Evolutionary conservation across 305 asterid species (phyloP).

Genomic region (Fraxinus sp.): DNA sequence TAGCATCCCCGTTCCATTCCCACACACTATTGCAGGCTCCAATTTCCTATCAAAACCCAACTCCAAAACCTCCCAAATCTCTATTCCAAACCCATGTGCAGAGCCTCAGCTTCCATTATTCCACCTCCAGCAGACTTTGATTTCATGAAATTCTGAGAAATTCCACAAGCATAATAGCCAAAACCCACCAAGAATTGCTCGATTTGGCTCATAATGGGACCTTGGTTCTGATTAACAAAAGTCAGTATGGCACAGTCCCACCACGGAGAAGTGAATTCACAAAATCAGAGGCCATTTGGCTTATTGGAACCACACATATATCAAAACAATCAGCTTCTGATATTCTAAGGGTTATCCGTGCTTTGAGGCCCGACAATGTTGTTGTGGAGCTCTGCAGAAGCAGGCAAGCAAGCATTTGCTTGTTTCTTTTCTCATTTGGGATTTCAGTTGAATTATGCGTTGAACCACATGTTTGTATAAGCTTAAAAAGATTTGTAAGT

Average conservation of each 20-base stretch:
- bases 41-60: slow-evolving; percentile 12
- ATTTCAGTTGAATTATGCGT: not conserved
- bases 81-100: slow-evolving; percentile 11
- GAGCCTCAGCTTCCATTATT: slow-evolving; percentile 37
- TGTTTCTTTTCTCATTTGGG: not conserved
- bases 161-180: slow-evolving; percentile 53
- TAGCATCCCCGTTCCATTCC: slow-evolving; percentile 34
- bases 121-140: slow-evolving; percentile 68
- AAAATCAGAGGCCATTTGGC: slow-evolving; percentile 83
- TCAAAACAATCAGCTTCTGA: slow-evolving; percentile 56
- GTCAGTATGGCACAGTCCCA: slow-evolving; percentile 76
- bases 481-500: not conserved
- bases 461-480: not conserved
- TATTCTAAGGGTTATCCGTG: slow-evolving; percentile 68
- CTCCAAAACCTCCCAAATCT: slow-evolving; percentile 4
- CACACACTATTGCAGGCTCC: slow-evolving; percentile 2
- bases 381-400: slow-evolving; percentile 94
- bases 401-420: slow-evolving; percentile 54
- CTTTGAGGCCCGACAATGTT: slow-evolving; percentile 75
- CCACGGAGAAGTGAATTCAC: slow-evolving; percentile 77
- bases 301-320: slow-evolving; percentile 70
- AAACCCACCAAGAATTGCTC: slow-evolving; percentile 61
- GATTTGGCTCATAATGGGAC: slow-evolving; percentile 73
- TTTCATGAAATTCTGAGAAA: slow-evolving; percentile 48
- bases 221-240: slow-evolving; percentile 54